These are phyloP conservation scores for Microdochium paspali DNA, from an alignment of 2,329 filamentous ascomycete genomes.

Conservation along the genomic window DNA sequence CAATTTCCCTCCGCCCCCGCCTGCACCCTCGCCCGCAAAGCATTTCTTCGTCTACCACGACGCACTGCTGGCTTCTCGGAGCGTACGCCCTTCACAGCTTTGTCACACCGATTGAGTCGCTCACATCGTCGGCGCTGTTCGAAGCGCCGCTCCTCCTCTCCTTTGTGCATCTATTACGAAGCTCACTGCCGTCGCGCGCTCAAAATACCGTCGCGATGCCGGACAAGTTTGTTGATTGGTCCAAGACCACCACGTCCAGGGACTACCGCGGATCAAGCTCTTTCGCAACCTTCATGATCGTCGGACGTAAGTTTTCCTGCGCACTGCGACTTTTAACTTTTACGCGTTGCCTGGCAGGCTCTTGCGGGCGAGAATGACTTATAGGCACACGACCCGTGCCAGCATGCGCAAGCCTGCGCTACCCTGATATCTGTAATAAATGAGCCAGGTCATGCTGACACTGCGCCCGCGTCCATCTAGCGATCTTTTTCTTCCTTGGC, in stretches of 20 bases:
- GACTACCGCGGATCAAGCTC: slow-evolving; percentile 54
- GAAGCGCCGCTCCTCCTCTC: too few relatives aligned
- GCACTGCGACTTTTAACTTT: slow-evolving; percentile 3
- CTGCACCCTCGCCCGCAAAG: not conserved
- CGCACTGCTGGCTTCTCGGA: too few relatives aligned
- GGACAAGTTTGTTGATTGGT: slow-evolving; percentile 37
- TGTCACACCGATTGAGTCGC: too few relatives aligned
- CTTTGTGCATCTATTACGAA: too few relatives aligned
- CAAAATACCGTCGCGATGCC: slow-evolving; percentile 12
- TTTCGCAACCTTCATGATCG: slow-evolving; percentile 95
- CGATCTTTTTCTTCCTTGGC: slow-evolving; percentile 94
- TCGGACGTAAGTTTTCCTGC: slow-evolving; percentile 63
- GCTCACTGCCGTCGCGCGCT: not conserved
- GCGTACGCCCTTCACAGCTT: too few relatives aligned
- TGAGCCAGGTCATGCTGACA: too few relatives aligned
- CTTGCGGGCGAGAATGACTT: too few relatives aligned
- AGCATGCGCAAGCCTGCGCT: too few relatives aligned
- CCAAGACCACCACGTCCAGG: slow-evolving; percentile 46
- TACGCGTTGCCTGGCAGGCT: slow-evolving; percentile 1
- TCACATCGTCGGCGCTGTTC: too few relatives aligned
- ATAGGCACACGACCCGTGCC: too few relatives aligned
- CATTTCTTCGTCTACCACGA: too few relatives aligned
- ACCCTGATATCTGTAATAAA: too few relatives aligned
- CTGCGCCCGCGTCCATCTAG: slow-evolving; percentile 27
- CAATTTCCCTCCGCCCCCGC: not conserved